phyloP scores from a whole-genome alignment of 805 yeast genomes.

The Suhomyces kilbournensis region DNA sequence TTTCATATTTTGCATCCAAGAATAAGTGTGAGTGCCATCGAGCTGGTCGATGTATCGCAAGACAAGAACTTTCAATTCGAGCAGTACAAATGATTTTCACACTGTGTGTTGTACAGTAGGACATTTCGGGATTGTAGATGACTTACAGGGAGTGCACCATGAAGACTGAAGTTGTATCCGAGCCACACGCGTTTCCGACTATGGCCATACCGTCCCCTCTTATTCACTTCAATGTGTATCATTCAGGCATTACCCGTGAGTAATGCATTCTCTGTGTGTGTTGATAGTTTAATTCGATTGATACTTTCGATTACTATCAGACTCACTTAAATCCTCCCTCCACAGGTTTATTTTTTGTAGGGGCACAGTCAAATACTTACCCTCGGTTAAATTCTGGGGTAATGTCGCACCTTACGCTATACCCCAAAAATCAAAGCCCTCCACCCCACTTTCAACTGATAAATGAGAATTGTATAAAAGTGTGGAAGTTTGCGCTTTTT shows the following conservation, averaged over 20 bases:
- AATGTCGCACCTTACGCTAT: not conserved
- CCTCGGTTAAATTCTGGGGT: not conserved
- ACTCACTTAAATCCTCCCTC: not conserved
- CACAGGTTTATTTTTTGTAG: not conserved
- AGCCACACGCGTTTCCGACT: not conserved
- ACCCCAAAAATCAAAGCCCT: not conserved
- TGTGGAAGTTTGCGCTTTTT: not conserved
- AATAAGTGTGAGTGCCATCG: not conserved
- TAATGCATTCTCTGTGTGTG: not conserved
- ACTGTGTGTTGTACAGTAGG: not conserved
- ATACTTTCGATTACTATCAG: not conserved
- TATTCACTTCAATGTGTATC: not conserved
- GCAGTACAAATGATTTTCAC: not conserved
- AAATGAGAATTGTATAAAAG: not conserved
- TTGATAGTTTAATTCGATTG: no score
- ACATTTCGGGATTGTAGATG: not conserved
- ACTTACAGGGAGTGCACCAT: not conserved
- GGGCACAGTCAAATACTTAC: not conserved
- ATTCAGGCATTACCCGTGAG: not conserved
- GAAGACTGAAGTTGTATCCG: not conserved
- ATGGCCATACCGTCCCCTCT: not conserved
- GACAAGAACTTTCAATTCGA: not conserved
- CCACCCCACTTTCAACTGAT: constrained; percentile 3
- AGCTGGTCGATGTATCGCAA: not conserved
- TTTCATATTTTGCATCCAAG: not conserved